These are phyloP conservation scores for Citropsis articulata DNA, from an alignment of 345 rosid species.

Conservation along the genomic window DNA sequence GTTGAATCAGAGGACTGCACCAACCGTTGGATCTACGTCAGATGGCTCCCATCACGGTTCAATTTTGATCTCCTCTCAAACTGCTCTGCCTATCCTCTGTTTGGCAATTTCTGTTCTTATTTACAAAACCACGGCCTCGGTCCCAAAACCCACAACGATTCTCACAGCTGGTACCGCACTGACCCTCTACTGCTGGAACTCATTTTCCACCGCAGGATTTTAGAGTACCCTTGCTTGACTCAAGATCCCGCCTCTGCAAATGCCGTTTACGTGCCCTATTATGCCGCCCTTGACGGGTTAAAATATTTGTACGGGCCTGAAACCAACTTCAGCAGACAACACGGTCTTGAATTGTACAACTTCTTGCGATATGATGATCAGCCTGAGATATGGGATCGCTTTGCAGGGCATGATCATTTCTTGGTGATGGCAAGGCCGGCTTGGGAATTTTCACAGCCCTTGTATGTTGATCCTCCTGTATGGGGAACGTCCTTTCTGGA, in stretches of 20 bases:
- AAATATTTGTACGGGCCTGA: conserved; percentile 78
- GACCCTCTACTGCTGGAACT: conserved; percentile 78
- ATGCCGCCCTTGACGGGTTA: conserved; percentile 72
- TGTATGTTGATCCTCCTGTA: conserved; percentile 62
- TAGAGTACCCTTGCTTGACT: conserved; percentile 84
- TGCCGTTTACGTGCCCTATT: conserved; percentile 80
- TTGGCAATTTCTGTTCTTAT: conserved; percentile 65
- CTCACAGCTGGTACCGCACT: conserved; percentile 86
- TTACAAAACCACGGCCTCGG: conserved; percentile 89
- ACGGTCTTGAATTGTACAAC: conserved; percentile 64
- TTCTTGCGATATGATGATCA: conserved; percentile 42
- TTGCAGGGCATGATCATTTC: conserved; percentile 74
- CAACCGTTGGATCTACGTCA: conserved; percentile 86
- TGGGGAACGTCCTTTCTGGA: conserved; percentile 96
- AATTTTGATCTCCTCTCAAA: conserved; percentile 81
- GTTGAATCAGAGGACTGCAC: conserved; percentile 47
- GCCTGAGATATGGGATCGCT: conserved; percentile 56
- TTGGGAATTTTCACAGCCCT: conserved; percentile 89
- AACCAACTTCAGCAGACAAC: conserved; percentile 59
- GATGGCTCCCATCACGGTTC: conserved; percentile 70
- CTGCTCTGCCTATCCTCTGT: conserved; percentile 64
- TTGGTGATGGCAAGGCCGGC: conserved; percentile 89
- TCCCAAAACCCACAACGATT: conserved; percentile 69
- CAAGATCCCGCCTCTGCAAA: conserved; percentile 64
- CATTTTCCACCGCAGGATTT: conserved; percentile 75